Percentiles rank a stretch among this genome's conserved stretches.
These are phyloP conservation scores for Trametes cingulata DNA, from an alignment of 768 basidiomycete genomes.

Conservation along the genomic window DNA sequence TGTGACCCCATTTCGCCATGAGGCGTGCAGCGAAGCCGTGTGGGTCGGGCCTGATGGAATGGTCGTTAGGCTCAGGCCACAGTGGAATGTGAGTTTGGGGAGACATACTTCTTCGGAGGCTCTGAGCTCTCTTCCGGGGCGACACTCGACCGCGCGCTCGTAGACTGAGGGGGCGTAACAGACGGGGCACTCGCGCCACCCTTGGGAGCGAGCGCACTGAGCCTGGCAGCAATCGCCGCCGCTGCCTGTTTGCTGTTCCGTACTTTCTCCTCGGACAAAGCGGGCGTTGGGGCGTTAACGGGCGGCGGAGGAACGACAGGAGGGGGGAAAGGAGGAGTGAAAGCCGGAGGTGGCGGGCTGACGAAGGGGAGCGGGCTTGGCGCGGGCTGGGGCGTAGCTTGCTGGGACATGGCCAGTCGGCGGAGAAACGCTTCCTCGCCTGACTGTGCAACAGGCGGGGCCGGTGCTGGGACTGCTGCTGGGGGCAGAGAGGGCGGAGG, in stretches of 20 bases:
- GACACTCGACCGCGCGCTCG: slow-evolving; percentile 29
- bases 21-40: slow-evolving; percentile 80
- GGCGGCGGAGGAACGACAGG: slow-evolving; percentile 56
- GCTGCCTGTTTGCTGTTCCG: slow-evolving; percentile 58
- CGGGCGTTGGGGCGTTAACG: slow-evolving; percentile 41
- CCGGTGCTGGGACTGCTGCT: neutral
- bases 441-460: neutral
- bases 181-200: slow-evolving; percentile 18
- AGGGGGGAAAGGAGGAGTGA: slow-evolving; percentile 70
- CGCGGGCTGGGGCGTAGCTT: slow-evolving; percentile 28
- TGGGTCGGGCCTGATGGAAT: slow-evolving; percentile 54
- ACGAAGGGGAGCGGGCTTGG: slow-evolving; percentile 23
- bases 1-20: slow-evolving; percentile 97
- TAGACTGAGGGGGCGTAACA: slow-evolving; percentile 30
- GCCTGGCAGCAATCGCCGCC: slow-evolving; percentile 78
- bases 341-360: slow-evolving; percentile 48
- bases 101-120: slow-evolving; percentile 24
- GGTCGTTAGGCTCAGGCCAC: neutral
- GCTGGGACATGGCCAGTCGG: slow-evolving; percentile 56
- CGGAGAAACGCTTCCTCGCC: slow-evolving; percentile 73
- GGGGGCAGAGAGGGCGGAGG: slow-evolving; percentile 18
- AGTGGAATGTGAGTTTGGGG: neutral
- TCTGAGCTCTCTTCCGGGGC: slow-evolving; percentile 34
- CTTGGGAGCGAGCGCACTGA: slow-evolving; percentile 53
- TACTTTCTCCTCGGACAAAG: slow-evolving; percentile 61